phyloP scores from a whole-genome alignment of 1,139 yeast genomes.

The Suhomyces choctaworum region DNA sequence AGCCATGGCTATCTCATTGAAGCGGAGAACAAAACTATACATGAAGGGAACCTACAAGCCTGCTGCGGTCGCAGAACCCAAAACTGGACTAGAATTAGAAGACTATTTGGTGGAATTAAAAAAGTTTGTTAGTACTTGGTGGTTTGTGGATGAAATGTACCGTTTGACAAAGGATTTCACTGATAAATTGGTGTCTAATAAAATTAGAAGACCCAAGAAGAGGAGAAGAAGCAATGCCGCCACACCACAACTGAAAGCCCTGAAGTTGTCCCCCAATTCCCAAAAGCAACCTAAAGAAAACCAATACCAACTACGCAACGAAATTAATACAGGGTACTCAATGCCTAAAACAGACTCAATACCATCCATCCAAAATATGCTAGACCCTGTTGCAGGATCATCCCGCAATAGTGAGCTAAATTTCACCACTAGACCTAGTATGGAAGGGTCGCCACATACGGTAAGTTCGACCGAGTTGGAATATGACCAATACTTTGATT shows the following conservation, averaged over 20 bases:
- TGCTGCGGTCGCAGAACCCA: constrained; percentile 2
- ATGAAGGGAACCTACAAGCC: constrained; percentile 7
- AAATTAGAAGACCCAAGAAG: constrained; percentile 8
- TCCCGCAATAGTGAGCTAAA: background rate
- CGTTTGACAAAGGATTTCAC: constrained; percentile 26
- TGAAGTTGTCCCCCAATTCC: constrained; percentile 1
- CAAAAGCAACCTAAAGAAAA: background rate
- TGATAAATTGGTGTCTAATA: constrained; percentile 19
- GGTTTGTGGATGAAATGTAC: constrained; percentile 33
- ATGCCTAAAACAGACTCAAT: constrained; percentile 10
- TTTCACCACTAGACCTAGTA: background rate
- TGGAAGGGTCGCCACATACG: background rate
- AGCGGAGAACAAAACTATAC: constrained; percentile 15
- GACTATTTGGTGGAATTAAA: constrained; percentile 25
- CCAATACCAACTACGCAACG: background rate
- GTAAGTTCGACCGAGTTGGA: constrained; percentile 9
- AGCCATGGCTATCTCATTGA: constrained; percentile 23
- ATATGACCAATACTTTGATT: constrained; percentile 29
- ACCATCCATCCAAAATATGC: constrained; percentile 17
- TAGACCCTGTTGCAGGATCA: constrained; percentile 8
- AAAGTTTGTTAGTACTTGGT: constrained; percentile 27
- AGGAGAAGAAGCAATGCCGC: constrained; percentile 3
- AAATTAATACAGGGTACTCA: background rate
- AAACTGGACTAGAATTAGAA: constrained; percentile 16
- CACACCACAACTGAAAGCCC: background rate